Evolutionary conservation across 1,284 basidiomycete species (phyloP), one percentile per base, ranked within the genome.

Genomic region (Ustilago loliicola): DNA sequence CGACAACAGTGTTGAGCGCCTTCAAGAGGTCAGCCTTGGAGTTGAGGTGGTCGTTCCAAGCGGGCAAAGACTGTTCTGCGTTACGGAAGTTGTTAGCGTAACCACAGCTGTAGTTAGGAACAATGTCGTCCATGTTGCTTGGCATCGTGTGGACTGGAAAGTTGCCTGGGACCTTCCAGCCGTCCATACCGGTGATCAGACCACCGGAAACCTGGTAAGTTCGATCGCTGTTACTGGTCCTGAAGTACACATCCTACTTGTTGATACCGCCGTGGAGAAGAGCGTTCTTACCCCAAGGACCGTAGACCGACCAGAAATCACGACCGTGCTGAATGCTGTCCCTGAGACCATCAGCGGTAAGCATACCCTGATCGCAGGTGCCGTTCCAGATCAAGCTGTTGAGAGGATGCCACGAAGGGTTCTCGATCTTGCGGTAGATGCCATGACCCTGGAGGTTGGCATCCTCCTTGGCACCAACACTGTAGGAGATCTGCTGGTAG

Each of bases 281-380:
- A 2, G 86, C 86, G 11, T 90, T 83, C 66, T 83, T 82, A 29
- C 87, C 80, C 15, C n/a, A 47, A 0, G 77, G 87, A 25, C 77
- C 75, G 77, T 90, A 90, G 13, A 91, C 88, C 19, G 86, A 86
- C 88, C 88, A 89, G 75, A 90, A 89, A 75, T 90, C 90, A 88
- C 88, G 81, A 15, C 90, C 90, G 71, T 91, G 90, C 52, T 84
- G 81, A 54, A 89, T 80, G 9, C 89, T 87, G 66, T 90, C 90
- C 29, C 88, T 82, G 21, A 90, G 80, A 1, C 90, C 90, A 23
- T 83, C 89, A 1, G 84, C 81, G 0, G 90, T 90, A 40, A 90
- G 86, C 75, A 90, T 90, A 29, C 90, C 90, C 17, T 86, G 72
- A 76, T 90, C 89, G 79, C 90, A 90, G 2, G 88, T 89, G 6